Conservation (phyloP, 1,284 basidiomycete genomes). For the Blastosporella zonata region DNA sequence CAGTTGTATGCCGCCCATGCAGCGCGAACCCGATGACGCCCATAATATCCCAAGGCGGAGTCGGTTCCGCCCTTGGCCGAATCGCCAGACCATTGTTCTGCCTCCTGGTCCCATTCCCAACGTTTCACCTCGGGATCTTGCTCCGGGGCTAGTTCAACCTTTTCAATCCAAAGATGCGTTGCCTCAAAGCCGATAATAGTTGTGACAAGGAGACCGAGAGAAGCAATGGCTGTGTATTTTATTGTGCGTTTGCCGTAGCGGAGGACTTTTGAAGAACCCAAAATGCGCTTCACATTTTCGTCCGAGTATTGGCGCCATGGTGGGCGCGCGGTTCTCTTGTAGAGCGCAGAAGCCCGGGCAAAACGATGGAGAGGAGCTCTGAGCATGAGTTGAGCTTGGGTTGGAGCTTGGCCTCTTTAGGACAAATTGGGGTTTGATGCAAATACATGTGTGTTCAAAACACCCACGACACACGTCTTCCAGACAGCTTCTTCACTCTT, state of each 20-base stretch:
- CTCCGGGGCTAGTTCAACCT: constrained; percentile 51
- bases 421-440: not conserved
- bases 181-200: constrained; percentile 45
- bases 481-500: not conserved
- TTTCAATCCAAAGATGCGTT: constrained; percentile 71
- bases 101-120: constrained; percentile 76
- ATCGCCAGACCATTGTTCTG: constrained; percentile 74
- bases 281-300: constrained; percentile 30
- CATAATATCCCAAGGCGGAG: constrained; percentile 62
- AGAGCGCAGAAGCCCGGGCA: constrained; percentile 4
- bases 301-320: constrained; percentile 22
- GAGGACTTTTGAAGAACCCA: constrained; percentile 25
- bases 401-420: not conserved
- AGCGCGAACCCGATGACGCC: constrained; percentile 63
- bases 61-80: constrained; percentile 65
- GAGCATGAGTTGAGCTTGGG: constrained; percentile 8
- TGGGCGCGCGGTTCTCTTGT: constrained; percentile 6
- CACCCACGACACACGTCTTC: not conserved
- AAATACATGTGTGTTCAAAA: not conserved
- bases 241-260: constrained; percentile 30
- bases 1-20: constrained; percentile 79
- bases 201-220: constrained; percentile 26
- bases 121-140: constrained; percentile 48
- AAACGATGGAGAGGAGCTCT: constrained; percentile 5
- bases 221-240: constrained; percentile 32